Conservation (phyloP, 345 rosid genomes). For the Gossypium sturtianum region DNA sequence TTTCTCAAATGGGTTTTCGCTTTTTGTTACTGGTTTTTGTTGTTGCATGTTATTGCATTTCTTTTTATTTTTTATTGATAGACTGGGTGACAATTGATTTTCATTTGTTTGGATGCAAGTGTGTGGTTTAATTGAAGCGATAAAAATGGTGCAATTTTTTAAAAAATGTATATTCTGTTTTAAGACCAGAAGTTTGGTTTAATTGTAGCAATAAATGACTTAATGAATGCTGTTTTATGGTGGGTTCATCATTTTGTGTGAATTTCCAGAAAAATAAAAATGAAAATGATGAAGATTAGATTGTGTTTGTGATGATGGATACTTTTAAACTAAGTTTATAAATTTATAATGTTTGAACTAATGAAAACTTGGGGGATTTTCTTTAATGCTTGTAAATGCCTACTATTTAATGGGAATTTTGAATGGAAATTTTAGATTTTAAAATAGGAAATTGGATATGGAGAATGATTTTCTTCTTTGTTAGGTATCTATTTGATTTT, state of each 20-base stretch:
- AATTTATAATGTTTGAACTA: not conserved
- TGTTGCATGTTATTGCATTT: not conserved
- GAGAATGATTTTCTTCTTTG: not conserved
- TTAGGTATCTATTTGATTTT: not conserved
- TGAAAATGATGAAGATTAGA: not conserved
- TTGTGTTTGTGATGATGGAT: not conserved
- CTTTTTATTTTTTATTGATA: not conserved
- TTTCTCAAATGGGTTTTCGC: not conserved
- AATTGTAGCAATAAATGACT: not conserved
- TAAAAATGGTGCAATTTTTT: not conserved
- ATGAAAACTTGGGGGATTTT: not conserved
- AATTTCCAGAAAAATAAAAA: not conserved
- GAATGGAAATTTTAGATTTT: not conserved
- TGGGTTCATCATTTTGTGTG: not conserved
- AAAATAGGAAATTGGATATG: not conserved
- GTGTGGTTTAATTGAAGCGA: not conserved
- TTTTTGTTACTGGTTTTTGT: not conserved
- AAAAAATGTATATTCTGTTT: not conserved
- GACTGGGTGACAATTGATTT: not conserved
- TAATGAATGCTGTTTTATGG: not conserved
- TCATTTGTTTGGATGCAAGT: not conserved
- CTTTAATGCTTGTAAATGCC: not conserved
- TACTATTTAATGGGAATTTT: not conserved
- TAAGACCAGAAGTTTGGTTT: not conserved
- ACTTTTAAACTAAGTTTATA: not conserved